phyloP scores from a whole-genome alignment of 1,139 yeast species.

The Petasospora rhodanensis region DNA sequence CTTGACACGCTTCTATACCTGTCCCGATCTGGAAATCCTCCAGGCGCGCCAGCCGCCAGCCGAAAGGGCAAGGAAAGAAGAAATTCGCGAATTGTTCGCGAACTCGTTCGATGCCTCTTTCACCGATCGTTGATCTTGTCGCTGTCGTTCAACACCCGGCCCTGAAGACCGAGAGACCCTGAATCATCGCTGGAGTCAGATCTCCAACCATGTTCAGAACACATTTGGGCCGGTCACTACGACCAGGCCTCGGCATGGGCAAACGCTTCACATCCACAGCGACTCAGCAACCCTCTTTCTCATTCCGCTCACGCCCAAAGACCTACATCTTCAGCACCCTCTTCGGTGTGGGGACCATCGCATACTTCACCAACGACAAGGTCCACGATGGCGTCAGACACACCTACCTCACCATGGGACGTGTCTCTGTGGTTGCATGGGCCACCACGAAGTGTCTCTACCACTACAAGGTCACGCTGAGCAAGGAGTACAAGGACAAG shows the following conservation, averaged over 20 bases:
- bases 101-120: too few species aligned
- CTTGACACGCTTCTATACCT: too few species aligned
- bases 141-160: too few species aligned
- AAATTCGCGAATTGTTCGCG: too few species aligned
- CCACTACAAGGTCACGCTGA: slow-evolving; percentile 57
- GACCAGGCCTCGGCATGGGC: slow-evolving; percentile 2
- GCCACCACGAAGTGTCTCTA: slow-evolving; percentile 63
- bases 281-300: not conserved
- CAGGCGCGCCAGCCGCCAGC: too few species aligned
- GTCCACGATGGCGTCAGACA: slow-evolving; percentile 33
- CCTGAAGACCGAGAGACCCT: too few species aligned
- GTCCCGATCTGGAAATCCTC: too few species aligned
- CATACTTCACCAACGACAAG: slow-evolving; percentile 34
- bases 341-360: slow-evolving; percentile 16
- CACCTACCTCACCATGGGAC: slow-evolving; percentile 38
- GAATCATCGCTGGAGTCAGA: too few species aligned
- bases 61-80: too few species aligned
- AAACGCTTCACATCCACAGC: not conserved
- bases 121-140: too few species aligned
- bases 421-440: slow-evolving; percentile 59
- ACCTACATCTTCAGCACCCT: slow-evolving; percentile 12
- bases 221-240: too few species aligned
- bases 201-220: too few species aligned
- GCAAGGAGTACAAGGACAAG: slow-evolving; percentile 38
- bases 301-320: slow-evolving; percentile 1